A percentile compares a stretch with the other conserved stretches of the same genome.
phyloP scores from a whole-genome alignment of 306 rosid species.

The Lotus japonicus region DNA sequence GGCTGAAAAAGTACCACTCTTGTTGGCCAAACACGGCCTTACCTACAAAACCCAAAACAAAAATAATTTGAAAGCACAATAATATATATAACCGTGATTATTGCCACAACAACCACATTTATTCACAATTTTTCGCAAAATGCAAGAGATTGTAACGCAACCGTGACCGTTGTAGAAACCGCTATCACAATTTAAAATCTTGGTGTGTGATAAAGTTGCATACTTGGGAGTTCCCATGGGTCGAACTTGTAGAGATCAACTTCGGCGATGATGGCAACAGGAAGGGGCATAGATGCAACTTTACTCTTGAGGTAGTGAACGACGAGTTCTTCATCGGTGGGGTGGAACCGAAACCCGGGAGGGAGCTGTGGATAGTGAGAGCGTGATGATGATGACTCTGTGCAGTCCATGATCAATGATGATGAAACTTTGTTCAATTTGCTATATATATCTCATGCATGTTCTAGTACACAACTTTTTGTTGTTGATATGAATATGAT shows the following conservation, averaged over 20 bases:
- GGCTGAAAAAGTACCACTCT: constrained; percentile 44
- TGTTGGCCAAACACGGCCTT: constrained; percentile 38
- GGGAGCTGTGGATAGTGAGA: constrained; percentile 25
- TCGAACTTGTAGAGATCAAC: constrained; percentile 40
- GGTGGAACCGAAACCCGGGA: constrained; percentile 41
- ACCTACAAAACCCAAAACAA: constrained; percentile 20
- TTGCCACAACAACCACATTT: too few relatives aligned
- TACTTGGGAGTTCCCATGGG: constrained; percentile 42
- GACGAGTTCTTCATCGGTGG: constrained; percentile 38
- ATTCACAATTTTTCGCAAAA: too few relatives aligned
- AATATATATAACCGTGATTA: too few relatives aligned
- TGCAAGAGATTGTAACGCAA: too few relatives aligned
- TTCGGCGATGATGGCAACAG: constrained; percentile 36
- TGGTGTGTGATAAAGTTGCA: constrained; percentile 17
- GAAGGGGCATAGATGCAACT: constrained; percentile 32
- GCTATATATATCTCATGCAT: constrained; percentile 10
- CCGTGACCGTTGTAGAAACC: too few relatives aligned
- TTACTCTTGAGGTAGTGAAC: constrained; percentile 40
- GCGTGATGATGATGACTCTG: constrained; percentile 25
- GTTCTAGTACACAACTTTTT: background rate
- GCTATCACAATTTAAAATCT: too few relatives aligned
- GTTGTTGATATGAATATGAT: background rate
- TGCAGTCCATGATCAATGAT: constrained; percentile 23
- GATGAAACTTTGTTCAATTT: background rate
- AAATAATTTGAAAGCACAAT: too few relatives aligned